A percentile compares a stretch with the other conserved stretches of the same genome.
These are phyloP conservation scores for Pseudogymnoascus sp. DNA, from an alignment of 2,329 filamentous ascomycete species.

Conservation along the genomic window DNA sequence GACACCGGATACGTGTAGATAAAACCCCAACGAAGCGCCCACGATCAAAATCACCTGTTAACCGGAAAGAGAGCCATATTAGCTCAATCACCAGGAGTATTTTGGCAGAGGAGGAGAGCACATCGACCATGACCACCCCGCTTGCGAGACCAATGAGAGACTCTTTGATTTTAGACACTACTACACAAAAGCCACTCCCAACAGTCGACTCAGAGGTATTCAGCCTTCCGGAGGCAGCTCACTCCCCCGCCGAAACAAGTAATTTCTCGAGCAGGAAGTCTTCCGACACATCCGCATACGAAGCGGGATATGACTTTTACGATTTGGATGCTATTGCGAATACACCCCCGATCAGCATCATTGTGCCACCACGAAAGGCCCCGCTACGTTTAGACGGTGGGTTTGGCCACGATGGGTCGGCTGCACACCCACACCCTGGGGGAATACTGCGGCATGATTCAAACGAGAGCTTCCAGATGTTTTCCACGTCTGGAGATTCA, in stretches of 20 bases:
- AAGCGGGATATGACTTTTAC: slow-evolving; percentile 58
- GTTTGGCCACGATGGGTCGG: slow-evolving; percentile 23
- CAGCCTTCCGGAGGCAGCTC: slow-evolving; percentile 21
- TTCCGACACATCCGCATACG: slow-evolving; percentile 2
- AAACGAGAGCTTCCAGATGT: slow-evolving; percentile 51
- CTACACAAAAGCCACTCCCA: slow-evolving; percentile 19
- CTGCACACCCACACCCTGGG: slow-evolving; percentile 22
- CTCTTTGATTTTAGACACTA: slow-evolving; percentile 17
- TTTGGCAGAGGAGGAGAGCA: slow-evolving; percentile 44
- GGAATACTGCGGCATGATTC: slow-evolving; percentile 43
- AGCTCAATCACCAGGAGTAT: slow-evolving; percentile 18
- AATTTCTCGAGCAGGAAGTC: not conserved
- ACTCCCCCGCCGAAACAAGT: slow-evolving; percentile 11
- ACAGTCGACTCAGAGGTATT: slow-evolving; percentile 27
- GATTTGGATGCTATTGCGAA: slow-evolving; percentile 44
- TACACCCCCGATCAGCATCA: slow-evolving; percentile 45
- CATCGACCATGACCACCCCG: slow-evolving; percentile 54
- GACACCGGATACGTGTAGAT: slow-evolving; percentile 14
- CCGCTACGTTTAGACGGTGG: slow-evolving; percentile 17
- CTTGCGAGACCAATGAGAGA: slow-evolving; percentile 44
- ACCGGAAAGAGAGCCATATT: slow-evolving; percentile 13
- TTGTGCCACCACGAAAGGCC: not conserved
- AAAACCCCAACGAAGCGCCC: slow-evolving; percentile 22
- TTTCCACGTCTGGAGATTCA: slow-evolving; percentile 47
- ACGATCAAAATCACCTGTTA: slow-evolving; percentile 12